Conservation (phyloP, 2,329 filamentous ascomycete species). For the Neofusicoccum kwambonambiense region DNA sequence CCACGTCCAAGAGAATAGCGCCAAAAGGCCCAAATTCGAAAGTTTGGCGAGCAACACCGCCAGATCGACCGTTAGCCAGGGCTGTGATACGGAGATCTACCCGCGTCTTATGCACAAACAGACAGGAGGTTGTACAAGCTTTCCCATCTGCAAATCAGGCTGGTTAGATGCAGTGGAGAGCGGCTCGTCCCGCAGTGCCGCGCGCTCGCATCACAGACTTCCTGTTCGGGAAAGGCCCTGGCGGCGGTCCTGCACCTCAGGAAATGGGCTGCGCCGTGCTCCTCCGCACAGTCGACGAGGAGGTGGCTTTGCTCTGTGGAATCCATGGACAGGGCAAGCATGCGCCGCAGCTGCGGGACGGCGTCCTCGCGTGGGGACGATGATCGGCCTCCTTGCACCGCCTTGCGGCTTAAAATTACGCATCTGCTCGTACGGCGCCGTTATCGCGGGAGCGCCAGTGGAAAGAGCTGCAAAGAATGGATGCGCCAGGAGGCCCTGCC, state of each 20-base stretch:
- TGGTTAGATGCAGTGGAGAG: not conserved
- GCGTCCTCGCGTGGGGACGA: not conserved
- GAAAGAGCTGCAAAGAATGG: not conserved
- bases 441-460: not conserved
- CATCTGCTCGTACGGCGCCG: not conserved
- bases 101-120: not conserved
- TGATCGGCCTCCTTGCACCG: not conserved
- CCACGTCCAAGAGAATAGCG: not conserved
- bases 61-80: not conserved
- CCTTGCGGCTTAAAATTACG: conserved; percentile 11
- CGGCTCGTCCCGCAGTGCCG: conserved; percentile 1
- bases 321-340: not conserved
- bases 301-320: not conserved
- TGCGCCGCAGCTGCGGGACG: not conserved
- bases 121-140: not conserved
- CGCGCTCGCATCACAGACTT: not conserved
- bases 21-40: not conserved
- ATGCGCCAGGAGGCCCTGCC: not conserved
- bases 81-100: conserved; percentile 2
- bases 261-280: not conserved
- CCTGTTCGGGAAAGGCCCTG: not conserved
- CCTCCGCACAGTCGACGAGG: not conserved
- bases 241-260: not conserved
- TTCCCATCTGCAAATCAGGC: not conserved
- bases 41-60: not conserved